Conservation (phyloP, 495 filamentous ascomycete species). For the Aspergillus diversus region DNA sequence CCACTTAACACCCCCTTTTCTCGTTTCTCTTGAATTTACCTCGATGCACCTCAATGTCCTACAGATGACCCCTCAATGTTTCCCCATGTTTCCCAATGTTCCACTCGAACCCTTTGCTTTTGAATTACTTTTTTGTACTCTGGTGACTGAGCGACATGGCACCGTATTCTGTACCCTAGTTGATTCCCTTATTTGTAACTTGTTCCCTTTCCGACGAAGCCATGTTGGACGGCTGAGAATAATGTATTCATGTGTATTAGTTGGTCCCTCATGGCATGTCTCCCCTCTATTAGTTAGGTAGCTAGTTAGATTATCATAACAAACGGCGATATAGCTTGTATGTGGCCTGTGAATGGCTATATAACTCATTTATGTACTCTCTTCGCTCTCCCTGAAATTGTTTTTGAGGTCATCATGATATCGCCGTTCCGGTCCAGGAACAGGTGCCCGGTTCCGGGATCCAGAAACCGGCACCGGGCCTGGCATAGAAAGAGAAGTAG, state of each 20-base stretch:
- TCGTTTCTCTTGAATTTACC: background rate
- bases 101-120: background rate
- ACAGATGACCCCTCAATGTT: background rate
- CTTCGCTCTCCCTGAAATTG: background rate
- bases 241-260: slow-evolving; percentile 4
- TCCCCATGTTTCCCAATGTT: background rate
- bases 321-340: background rate
- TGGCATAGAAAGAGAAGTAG: background rate
- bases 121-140: background rate
- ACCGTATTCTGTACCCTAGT: slow-evolving; percentile 9
- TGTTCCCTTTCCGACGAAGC: slow-evolving; percentile 10
- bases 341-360: background rate
- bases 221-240: slow-evolving; percentile 18
- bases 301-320: slow-evolving; percentile 5
- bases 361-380: background rate
- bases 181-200: slow-evolving; percentile 5
- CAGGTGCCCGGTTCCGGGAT: slow-evolving; percentile 4
- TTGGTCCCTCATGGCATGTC: slow-evolving; percentile 6
- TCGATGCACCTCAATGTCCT: background rate
- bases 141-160: slow-evolving; percentile 5
- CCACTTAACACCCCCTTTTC: background rate
- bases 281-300: slow-evolving; percentile 2
- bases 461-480: background rate
- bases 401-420: slow-evolving; percentile 2
- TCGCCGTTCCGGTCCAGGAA: slow-evolving; percentile 6